phyloP scores from a whole-genome alignment of 1,284 basidiomycete species.

The Leccinum pachyderme region DNA sequence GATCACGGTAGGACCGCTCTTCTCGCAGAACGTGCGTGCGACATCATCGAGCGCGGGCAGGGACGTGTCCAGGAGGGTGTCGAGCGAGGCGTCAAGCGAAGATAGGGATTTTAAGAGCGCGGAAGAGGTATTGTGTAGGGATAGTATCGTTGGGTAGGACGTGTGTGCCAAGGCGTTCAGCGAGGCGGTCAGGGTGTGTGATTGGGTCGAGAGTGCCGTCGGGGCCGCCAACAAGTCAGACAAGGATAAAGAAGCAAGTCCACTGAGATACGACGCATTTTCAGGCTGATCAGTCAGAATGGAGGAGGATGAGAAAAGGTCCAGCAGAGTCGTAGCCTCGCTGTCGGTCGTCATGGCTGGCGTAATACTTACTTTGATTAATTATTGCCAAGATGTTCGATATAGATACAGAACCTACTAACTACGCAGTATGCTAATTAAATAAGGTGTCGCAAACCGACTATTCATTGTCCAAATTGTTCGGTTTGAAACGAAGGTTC shows the following conservation, averaged over 20 bases:
- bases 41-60: conserved; percentile 73
- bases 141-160: conserved; percentile 86
- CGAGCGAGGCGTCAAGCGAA: conserved; percentile 65
- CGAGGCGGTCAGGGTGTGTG: conserved; percentile 81
- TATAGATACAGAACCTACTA: conserved; percentile 20
- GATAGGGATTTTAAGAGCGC: conserved; percentile 66
- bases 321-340: conserved; percentile 25
- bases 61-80: conserved; percentile 58
- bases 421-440: conserved; percentile 1
- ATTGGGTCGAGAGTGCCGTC: conserved; percentile 70
- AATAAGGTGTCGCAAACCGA: background rate
- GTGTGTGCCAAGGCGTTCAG: conserved; percentile 85
- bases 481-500: background rate
- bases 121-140: conserved; percentile 71
- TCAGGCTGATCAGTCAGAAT: conserved; percentile 24
- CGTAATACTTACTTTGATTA: no score
- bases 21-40: conserved; percentile 61
- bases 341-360: conserved; percentile 21
- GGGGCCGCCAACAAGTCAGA: conserved; percentile 70
- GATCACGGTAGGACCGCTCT: conserved; percentile 54
- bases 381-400: conserved; percentile 6
- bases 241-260: conserved; percentile 65
- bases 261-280: conserved; percentile 53
- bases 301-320: conserved; percentile 25
- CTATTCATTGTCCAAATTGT: background rate